Evolutionary conservation across 2,329 filamentous ascomycete species (phyloP), one percentile per base, ranked within the genome.

Genomic region (Claviceps citrina): DNA sequence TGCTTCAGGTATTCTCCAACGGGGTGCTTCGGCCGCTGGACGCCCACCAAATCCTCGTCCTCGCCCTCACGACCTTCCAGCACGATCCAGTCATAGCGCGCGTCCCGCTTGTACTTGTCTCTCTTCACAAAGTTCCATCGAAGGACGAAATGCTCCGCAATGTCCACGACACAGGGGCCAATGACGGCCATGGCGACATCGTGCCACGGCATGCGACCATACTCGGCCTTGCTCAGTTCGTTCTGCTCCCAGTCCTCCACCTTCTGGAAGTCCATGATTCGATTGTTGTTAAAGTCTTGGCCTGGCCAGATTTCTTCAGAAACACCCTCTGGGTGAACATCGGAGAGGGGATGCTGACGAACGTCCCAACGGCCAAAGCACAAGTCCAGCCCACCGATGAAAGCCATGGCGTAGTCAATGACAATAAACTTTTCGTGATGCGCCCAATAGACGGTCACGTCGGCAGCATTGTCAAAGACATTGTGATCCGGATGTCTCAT

Each of bases 361-460:
- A 73, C 73, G 53, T 98, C 91, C 87, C 87, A 96, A 39, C 91
- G 76, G 7, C 91, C 91, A 56, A 95, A 98, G 59, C 91, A 98
- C 25, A 96, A 66, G 61, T 98, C 91, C 5, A 98, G 68, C 0
- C 91, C 91, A 39, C 91, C 91, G 43, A 96, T 89, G 54, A 96
- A 96, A 12, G 86, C 91, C 50, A 89, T 63, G 13, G 78, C 73
- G 54, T 93, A 93, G 61, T 96, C 91, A 39, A 96, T 82, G 15
- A 98, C 83, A 40, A 96, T 82, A 54, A 95, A 93, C 57, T 98
- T 98, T 53, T 98, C 91, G 56, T 98, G 91, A 56, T 98, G 91
- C 0, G 91, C 91, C 77, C 89, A 96, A 64, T 94, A 95, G 54
- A 95, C 85, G 0, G 86, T 95, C 84, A 94, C 93, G 51, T 96